phyloP scores from a whole-genome alignment of 495 filamentous ascomycete genomes.

The Xylaria acuta region DNA sequence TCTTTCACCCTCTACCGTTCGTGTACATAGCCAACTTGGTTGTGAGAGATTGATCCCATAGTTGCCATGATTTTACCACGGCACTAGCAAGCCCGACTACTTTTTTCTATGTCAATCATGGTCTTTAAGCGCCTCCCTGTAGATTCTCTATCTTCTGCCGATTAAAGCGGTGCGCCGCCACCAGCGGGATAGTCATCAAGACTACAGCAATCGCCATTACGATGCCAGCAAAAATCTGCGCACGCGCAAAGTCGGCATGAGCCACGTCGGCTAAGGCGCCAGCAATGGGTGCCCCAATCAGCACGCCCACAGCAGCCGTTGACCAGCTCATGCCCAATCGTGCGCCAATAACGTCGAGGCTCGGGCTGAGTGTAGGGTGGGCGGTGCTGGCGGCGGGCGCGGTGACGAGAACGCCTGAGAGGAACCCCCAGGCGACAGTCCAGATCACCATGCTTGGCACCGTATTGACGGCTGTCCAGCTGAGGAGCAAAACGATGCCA shows the following conservation, averaged over 20 bases:
- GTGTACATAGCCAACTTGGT: too few relatives aligned
- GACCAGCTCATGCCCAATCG: neutral
- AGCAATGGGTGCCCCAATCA: neutral
- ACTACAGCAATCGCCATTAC: neutral
- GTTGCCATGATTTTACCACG: too few relatives aligned
- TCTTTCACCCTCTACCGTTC: too few relatives aligned
- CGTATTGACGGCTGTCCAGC: neutral
- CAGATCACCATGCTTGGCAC: conserved; percentile 48
- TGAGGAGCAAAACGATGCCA: neutral
- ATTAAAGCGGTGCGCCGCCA: too few relatives aligned
- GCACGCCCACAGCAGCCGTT: neutral
- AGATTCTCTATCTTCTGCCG: too few relatives aligned
- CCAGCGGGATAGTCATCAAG: neutral
- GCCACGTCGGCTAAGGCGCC: neutral
- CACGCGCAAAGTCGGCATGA: neutral
- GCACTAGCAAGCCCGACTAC: too few relatives aligned
- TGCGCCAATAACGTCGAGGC: neutral
- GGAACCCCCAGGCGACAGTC: conserved; percentile 17
- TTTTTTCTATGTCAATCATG: too few relatives aligned
- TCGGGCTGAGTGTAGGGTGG: neutral
- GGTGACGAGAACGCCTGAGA: neutral
- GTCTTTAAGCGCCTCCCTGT: too few relatives aligned
- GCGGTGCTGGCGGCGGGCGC: neutral
- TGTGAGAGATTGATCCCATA: too few relatives aligned
- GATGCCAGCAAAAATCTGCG: neutral